phyloP scores from a whole-genome alignment of 176 grass and related monocot species.

The Eleusine indica region DNA sequence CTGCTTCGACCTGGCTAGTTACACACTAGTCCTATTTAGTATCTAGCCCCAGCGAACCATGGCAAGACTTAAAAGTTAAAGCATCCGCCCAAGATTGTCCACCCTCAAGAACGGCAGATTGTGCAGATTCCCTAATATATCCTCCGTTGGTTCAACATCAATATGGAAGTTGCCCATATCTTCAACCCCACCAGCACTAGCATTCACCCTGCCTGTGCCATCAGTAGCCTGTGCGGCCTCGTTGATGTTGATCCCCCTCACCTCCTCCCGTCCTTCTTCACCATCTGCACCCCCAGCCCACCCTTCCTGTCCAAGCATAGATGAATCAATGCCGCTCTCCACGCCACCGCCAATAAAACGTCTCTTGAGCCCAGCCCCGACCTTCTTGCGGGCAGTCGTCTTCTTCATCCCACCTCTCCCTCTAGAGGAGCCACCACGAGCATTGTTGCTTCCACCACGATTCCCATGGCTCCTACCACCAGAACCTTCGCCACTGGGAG shows the following conservation, averaged over 20 bases:
- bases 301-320: slow-evolving; percentile 40
- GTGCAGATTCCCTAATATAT: slow-evolving; percentile 77
- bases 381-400: slow-evolving; percentile 71
- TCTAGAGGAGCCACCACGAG: slow-evolving; percentile 41
- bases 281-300: slow-evolving; percentile 37
- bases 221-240: slow-evolving; percentile 66
- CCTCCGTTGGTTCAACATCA: slow-evolving; percentile 65
- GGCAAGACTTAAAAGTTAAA: slow-evolving; percentile 35
- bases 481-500: neutral
- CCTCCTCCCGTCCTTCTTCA: slow-evolving; percentile 51
- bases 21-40: slow-evolving; percentile 29
- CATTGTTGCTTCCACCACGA: slow-evolving; percentile 33
- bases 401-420: slow-evolving; percentile 58
- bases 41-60: slow-evolving; percentile 3
- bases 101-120: slow-evolving; percentile 67
- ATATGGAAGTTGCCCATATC: slow-evolving; percentile 67
- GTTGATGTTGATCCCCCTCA: slow-evolving; percentile 82
- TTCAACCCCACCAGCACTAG: slow-evolving; percentile 28
- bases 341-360: slow-evolving; percentile 42
- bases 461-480: slow-evolving; percentile 21
- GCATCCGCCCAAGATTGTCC: slow-evolving; percentile 56
- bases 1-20: slow-evolving; percentile 32
- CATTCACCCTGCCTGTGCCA: slow-evolving; percentile 44
- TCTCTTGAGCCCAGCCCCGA: slow-evolving; percentile 37
- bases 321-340: slow-evolving; percentile 50